These are phyloP conservation scores for Lentinus brumalis DNA, from an alignment of 768 basidiomycete species.

Conservation along the genomic window DNA sequence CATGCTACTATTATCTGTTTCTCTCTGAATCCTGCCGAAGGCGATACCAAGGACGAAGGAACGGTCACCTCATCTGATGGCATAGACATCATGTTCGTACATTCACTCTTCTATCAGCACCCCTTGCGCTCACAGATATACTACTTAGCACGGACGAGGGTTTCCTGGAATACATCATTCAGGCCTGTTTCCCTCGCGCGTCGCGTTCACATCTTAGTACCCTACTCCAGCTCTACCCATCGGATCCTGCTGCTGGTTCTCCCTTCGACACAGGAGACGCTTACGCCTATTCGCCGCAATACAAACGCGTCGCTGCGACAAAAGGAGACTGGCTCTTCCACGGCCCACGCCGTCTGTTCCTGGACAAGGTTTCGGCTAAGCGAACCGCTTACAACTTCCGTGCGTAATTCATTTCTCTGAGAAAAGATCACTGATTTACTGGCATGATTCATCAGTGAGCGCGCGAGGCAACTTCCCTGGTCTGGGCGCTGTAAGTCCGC, in stretches of 20 bases:
- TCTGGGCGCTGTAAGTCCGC: not conserved
- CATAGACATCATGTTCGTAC: no score
- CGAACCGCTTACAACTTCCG: constrained; percentile 13
- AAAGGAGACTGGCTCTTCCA: constrained; percentile 26
- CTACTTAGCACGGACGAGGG: no score
- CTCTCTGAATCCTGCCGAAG: no score
- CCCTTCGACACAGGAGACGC: constrained; percentile 23
- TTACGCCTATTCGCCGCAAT: constrained; percentile 18
- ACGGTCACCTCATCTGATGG: no score
- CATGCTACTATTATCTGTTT: no score
- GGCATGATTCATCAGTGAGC: not conserved
- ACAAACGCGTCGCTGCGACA: constrained; percentile 28
- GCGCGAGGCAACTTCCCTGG: no score
- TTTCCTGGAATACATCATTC: no score
- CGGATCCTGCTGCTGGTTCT: constrained; percentile 19
- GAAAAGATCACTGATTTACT: not conserved
- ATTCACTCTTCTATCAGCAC: no score
- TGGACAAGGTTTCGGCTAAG: not conserved
- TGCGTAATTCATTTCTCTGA: not conserved
- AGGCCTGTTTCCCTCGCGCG: not conserved
- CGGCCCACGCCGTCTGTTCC: constrained; percentile 20
- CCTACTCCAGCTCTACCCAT: constrained; percentile 14
- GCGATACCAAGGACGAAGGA: no score
- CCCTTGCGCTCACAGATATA: no score
- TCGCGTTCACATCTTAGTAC: not conserved